These are phyloP conservation scores for Ligustrum vulgare DNA, from an alignment of 257 asterid species.

Conservation along the genomic window DNA sequence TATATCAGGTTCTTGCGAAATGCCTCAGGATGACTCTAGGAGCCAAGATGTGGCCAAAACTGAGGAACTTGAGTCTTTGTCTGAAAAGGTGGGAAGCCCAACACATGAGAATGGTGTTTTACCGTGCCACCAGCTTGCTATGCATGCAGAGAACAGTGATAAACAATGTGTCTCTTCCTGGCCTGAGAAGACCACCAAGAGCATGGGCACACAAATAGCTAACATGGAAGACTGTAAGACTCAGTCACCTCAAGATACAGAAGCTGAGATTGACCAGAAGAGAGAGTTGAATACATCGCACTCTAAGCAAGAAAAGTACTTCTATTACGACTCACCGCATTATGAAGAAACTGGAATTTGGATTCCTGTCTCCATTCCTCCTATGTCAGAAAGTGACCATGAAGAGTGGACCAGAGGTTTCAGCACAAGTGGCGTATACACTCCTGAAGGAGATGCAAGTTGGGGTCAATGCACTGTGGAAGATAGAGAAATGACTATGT, in stretches of 20 bases:
- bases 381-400: slow-evolving; percentile 81
- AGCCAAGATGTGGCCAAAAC: slow-evolving; percentile 23
- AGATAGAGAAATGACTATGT: slow-evolving; percentile 90
- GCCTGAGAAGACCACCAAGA: slow-evolving; percentile 25
- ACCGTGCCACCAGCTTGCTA: slow-evolving; percentile 6
- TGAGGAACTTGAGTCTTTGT: slow-evolving; percentile 25
- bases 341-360: slow-evolving; percentile 91
- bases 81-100: slow-evolving; percentile 19
- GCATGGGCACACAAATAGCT: slow-evolving; percentile 21
- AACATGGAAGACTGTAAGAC: slow-evolving; percentile 20
- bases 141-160: slow-evolving; percentile 16
- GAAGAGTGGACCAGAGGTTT: slow-evolving; percentile 80
- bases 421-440: slow-evolving; percentile 70
- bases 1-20: slow-evolving; percentile 23
- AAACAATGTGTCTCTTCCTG: slow-evolving; percentile 20
- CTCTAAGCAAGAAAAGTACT: slow-evolving; percentile 56
- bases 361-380: slow-evolving; percentile 99
- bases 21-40: slow-evolving; percentile 10
- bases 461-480: slow-evolving; percentile 61
- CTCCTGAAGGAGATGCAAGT: slow-evolving; percentile 67
- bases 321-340: slow-evolving; percentile 74
- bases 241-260: slow-evolving; percentile 25
- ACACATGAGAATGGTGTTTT: slow-evolving; percentile 4
- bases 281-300: slow-evolving; percentile 29
- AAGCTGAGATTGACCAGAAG: slow-evolving; percentile 21